These are phyloP conservation scores for Auriscalpium orientale DNA, from an alignment of 768 basidiomycete genomes.

Conservation along the genomic window DNA sequence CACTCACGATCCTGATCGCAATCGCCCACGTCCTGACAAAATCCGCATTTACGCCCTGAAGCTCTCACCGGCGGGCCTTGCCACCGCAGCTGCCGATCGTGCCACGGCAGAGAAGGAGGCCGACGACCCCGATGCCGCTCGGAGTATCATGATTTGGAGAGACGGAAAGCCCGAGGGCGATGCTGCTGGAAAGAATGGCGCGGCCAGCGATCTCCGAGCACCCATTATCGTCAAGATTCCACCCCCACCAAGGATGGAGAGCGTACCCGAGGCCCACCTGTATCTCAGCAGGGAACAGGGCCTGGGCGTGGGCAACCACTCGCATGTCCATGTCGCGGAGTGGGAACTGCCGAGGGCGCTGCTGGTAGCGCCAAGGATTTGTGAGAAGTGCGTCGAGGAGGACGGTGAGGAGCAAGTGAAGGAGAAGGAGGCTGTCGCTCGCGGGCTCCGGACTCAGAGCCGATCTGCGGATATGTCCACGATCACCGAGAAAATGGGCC, in stretches of 20 bases:
- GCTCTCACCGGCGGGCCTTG: background rate
- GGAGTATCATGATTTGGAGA: background rate
- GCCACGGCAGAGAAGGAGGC: background rate
- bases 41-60: background rate
- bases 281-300: constrained; percentile 33
- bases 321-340: constrained; percentile 41
- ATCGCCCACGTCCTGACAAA: background rate
- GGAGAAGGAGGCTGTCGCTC: too few relatives aligned
- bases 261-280: constrained; percentile 32
- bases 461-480: too few relatives aligned
- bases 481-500: too few relatives aligned
- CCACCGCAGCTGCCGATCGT: background rate
- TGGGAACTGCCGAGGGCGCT: constrained; percentile 38
- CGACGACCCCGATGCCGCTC: too few relatives aligned
- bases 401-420: background rate
- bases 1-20: background rate
- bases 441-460: too few relatives aligned
- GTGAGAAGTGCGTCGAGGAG: background rate
- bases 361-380: constrained; percentile 20
- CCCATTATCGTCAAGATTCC: background rate
- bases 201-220: background rate
- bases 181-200: background rate
- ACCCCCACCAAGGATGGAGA: background rate
- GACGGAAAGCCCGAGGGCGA: background rate
- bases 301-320: constrained; percentile 44